Percentiles rank a stretch among this genome's conserved stretches.
Conservation (phyloP, 345 rosid species). For the Citrus trifoliata region DNA sequence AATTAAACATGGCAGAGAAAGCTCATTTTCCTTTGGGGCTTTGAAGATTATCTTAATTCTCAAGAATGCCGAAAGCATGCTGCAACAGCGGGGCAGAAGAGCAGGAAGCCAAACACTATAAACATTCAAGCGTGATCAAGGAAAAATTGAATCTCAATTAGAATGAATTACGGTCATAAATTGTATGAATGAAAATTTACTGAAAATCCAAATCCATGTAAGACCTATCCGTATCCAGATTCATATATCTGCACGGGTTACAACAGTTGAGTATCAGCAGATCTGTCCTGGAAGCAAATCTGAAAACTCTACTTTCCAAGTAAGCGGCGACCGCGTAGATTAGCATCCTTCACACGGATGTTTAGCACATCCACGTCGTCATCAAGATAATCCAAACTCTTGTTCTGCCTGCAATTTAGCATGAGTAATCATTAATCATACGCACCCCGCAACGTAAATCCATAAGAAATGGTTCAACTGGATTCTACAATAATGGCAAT, state of each 20-base stretch:
- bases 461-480: neutral
- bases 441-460: neutral
- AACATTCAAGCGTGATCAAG: neutral
- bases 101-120: too few species aligned
- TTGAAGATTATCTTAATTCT: too few species aligned
- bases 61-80: too few species aligned
- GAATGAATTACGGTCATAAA: neutral
- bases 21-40: neutral
- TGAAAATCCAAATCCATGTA: neutral
- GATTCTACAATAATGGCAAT: neutral
- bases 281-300: neutral
- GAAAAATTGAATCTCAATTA: neutral
- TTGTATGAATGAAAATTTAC: neutral
- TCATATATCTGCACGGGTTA: neutral
- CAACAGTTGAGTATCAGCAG: neutral
- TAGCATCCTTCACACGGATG: conserved; percentile 59
- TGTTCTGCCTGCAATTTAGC: conserved; percentile 54
- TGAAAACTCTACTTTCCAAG: conserved; percentile 59
- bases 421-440: neutral
- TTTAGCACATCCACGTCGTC: conserved; percentile 68
- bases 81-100: too few species aligned
- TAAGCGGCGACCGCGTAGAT: conserved; percentile 56
- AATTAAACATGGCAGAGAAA: neutral
- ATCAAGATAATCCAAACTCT: conserved; percentile 54
- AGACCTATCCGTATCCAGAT: neutral